These are phyloP conservation scores for Chytriomyces sp. DNA, from an alignment of 192 early-diverging fungal genomes.

Conservation along the genomic window DNA sequence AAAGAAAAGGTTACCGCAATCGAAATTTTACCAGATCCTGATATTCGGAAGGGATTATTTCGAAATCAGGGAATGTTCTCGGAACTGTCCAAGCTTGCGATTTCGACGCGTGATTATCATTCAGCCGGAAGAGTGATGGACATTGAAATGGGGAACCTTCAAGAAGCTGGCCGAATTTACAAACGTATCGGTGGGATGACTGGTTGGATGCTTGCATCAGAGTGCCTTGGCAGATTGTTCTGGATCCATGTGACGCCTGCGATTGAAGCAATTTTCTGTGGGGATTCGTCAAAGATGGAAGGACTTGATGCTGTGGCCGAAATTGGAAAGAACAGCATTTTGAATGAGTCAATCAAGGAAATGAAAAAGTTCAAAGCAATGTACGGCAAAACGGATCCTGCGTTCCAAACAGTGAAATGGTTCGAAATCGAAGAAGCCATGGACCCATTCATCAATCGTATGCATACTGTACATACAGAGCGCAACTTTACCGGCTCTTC, in stretches of 20 bases:
- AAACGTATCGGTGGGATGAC: neutral
- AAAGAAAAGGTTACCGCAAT: conserved; percentile 20
- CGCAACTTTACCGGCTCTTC: no score
- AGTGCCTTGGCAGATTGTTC: conserved; percentile 2
- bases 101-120: neutral
- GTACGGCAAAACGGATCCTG: no score
- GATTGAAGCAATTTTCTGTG: conserved; percentile 7
- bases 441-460: no score
- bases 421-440: no score
- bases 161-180: conserved; percentile 19
- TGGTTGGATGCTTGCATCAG: neutral
- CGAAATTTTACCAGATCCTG: conserved; percentile 12
- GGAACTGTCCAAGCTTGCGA: conserved; percentile 3
- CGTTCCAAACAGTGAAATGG: no score
- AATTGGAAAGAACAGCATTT: neutral
- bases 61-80: conserved; percentile 16
- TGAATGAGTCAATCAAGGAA: neutral
- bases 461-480: no score
- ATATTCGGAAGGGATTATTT: conserved; percentile 8
- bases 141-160: conserved; percentile 5
- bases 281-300: neutral
- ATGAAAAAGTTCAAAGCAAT: neutral
- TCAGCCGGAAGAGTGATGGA: conserved; percentile 8
- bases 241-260: conserved; percentile 19
- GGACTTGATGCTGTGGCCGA: neutral